Evolutionary conservation across 2,329 filamentous ascomycete species (phyloP).

Genomic region (Didymella pomorum): DNA sequence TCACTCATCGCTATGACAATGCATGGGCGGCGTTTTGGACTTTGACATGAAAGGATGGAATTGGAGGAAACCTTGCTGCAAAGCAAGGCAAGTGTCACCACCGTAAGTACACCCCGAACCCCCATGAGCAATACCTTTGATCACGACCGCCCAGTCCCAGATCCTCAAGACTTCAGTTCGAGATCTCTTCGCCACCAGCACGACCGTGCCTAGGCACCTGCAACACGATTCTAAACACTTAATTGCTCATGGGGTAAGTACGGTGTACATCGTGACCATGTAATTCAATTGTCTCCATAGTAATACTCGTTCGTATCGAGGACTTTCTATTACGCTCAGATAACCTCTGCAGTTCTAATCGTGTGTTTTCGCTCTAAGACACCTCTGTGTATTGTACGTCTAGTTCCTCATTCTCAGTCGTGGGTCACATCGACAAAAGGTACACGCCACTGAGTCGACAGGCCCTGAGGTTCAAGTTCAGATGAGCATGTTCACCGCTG

Average conservation of each 20-base stretch:
- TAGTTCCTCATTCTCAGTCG: no score
- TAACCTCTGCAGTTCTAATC: background rate
- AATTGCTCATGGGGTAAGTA: background rate
- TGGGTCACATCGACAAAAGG: no score
- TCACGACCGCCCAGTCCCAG: slow-evolving; percentile 17
- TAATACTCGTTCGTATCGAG: background rate
- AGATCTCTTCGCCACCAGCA: background rate
- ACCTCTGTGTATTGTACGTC: background rate
- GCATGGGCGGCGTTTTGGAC: background rate
- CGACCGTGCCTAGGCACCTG: background rate
- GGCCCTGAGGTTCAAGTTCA: background rate
- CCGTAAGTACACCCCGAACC: slow-evolving; percentile 13
- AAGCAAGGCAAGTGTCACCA: background rate
- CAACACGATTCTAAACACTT: background rate
- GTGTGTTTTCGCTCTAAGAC: background rate
- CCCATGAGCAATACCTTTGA: slow-evolving; percentile 11
- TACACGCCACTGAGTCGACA: background rate
- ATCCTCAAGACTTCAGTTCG: background rate
- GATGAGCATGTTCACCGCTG: background rate
- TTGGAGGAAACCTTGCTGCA: background rate
- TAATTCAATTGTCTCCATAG: background rate
- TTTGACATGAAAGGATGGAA: background rate
- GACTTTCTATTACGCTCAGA: no score
- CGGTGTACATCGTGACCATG: background rate
- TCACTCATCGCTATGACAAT: background rate